phyloP scores from a whole-genome alignment of 352 stramenopile species.

The Globisporangium iwayamae region DNA sequence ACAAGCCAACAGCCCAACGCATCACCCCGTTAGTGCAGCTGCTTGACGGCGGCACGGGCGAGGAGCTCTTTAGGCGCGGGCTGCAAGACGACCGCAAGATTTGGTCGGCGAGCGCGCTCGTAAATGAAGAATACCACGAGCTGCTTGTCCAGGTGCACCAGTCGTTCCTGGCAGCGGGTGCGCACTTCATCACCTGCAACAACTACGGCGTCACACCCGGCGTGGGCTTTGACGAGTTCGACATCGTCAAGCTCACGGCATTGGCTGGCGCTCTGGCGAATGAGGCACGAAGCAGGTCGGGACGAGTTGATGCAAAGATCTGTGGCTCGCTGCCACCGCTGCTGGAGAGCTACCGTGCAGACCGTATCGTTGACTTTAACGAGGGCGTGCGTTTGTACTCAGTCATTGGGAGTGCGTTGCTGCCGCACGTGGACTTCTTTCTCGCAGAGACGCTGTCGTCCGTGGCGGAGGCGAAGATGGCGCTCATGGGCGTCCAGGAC shows the following conservation, averaged over 20 bases:
- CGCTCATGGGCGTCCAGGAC: slow-evolving; percentile 57
- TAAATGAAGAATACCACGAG: slow-evolving; percentile 63
- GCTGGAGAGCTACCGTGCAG: slow-evolving; percentile 85
- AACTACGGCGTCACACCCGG: slow-evolving; percentile 88
- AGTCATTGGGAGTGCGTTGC: slow-evolving; percentile 58
- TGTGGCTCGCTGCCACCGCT: slow-evolving; percentile 86
- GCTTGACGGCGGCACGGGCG: slow-evolving; percentile 87
- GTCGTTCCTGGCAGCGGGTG: slow-evolving; percentile 77
- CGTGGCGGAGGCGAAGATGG: slow-evolving; percentile 81
- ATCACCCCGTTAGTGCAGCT: slow-evolving; percentile 27
- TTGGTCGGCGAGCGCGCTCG: slow-evolving; percentile 86
- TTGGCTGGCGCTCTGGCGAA: slow-evolving; percentile 59
- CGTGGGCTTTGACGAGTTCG: slow-evolving; percentile 71
- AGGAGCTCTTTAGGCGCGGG: slow-evolving; percentile 85
- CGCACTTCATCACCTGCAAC: slow-evolving; percentile 87
- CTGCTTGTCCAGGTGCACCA: slow-evolving; percentile 74
- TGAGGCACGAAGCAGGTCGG: slow-evolving; percentile 24
- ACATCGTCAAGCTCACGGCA: slow-evolving; percentile 53
- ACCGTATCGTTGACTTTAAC: slow-evolving; percentile 65
- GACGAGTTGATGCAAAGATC: slow-evolving; percentile 29
- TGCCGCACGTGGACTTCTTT: slow-evolving; percentile 70
- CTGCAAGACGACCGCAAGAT: slow-evolving; percentile 86
- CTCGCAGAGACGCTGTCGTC: slow-evolving; percentile 89
- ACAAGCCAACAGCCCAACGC: background rate
- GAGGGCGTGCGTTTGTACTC: slow-evolving; percentile 75